Percentiles rank a stretch among this genome's conserved stretches.
phyloP scores from a whole-genome alignment of 1,139 yeast species.

The Geotrichum restrictum region DNA sequence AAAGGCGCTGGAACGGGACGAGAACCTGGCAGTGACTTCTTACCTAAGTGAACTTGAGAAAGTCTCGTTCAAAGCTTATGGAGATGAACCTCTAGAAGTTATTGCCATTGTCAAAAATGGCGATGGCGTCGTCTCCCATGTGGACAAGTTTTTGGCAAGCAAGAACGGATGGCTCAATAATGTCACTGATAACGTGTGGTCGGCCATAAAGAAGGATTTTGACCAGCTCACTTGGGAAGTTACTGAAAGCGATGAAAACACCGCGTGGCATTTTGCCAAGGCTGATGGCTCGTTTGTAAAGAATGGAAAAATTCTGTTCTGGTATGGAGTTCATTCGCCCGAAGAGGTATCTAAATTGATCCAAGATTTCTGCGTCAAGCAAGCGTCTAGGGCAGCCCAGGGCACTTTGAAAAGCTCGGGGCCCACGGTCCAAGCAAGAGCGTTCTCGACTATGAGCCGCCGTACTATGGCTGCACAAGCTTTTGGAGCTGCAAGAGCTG shows the following conservation, averaged over 20 bases:
- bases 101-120: slow-evolving; percentile 66
- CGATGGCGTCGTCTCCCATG: slow-evolving; percentile 53
- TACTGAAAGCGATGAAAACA: slow-evolving; percentile 81
- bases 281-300: slow-evolving; percentile 91
- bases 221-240: slow-evolving; percentile 78
- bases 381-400: slow-evolving; percentile 24
- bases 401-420: slow-evolving; percentile 34
- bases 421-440: slow-evolving; percentile 25
- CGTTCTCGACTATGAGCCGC: slow-evolving; percentile 38
- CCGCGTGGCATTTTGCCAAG: slow-evolving; percentile 85
- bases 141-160: slow-evolving; percentile 83
- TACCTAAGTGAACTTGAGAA: slow-evolving; percentile 69
- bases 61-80: slow-evolving; percentile 67
- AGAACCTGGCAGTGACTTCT: slow-evolving; percentile 73
- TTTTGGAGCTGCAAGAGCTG: neutral
- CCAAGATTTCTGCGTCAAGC: slow-evolving; percentile 46
- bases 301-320: slow-evolving; percentile 83
- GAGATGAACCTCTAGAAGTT: slow-evolving; percentile 94
- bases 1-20: slow-evolving; percentile 69
- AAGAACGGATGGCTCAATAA: slow-evolving; percentile 95
- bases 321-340: slow-evolving; percentile 81
- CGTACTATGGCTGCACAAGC: slow-evolving; percentile 23
- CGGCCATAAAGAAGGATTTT: slow-evolving; percentile 72
- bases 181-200: slow-evolving; percentile 91
- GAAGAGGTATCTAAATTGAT: slow-evolving; percentile 62